These are phyloP conservation scores for Tricholoma furcatifolium DNA, from an alignment of 768 basidiomycete species.

Conservation along the genomic window DNA sequence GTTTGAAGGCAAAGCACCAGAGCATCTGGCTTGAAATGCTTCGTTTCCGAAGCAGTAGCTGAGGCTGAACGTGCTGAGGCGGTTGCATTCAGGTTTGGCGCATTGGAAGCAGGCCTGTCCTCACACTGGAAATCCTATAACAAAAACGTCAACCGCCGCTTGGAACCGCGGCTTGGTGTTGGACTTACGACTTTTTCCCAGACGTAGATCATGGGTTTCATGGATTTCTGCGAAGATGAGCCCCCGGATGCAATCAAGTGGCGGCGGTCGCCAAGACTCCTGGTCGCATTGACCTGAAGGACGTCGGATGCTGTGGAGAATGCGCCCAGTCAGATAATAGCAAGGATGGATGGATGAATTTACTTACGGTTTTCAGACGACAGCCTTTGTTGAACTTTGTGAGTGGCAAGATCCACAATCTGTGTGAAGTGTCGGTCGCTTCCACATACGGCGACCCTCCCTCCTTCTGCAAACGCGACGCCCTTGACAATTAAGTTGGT, in stretches of 20 bases:
- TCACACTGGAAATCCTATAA: not conserved
- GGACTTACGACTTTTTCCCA: slow-evolving; percentile 4
- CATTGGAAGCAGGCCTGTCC: not conserved
- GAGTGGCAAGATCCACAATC: slow-evolving; percentile 4
- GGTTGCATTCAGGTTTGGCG: not conserved
- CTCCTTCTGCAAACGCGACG: slow-evolving; percentile 8
- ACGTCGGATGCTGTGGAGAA: not conserved
- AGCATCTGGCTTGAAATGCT: not conserved
- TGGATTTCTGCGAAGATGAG: not conserved
- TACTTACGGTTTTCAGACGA: not conserved
- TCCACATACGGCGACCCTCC: slow-evolving; percentile 12
- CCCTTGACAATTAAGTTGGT: slow-evolving; percentile 2
- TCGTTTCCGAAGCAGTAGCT: not conserved
- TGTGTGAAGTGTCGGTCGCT: slow-evolving; percentile 5
- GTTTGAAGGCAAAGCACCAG: not conserved
- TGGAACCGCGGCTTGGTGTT: too few relatives aligned
- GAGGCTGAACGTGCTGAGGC: too few relatives aligned
- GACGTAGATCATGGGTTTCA: not conserved
- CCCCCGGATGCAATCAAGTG: slow-evolving; percentile 8
- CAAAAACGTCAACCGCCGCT: too few relatives aligned
- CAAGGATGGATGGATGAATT: too few relatives aligned
- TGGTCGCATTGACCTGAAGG: slow-evolving; percentile 3
- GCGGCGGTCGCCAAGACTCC: not conserved
- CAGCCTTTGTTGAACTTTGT: not conserved
- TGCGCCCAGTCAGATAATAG: not conserved